A percentile compares a stretch with the other conserved stretches of the same genome.
Evolutionary conservation across 495 filamentous ascomycete genomes (phyloP).

Genomic region (Xylaria flabelliformis): DNA sequence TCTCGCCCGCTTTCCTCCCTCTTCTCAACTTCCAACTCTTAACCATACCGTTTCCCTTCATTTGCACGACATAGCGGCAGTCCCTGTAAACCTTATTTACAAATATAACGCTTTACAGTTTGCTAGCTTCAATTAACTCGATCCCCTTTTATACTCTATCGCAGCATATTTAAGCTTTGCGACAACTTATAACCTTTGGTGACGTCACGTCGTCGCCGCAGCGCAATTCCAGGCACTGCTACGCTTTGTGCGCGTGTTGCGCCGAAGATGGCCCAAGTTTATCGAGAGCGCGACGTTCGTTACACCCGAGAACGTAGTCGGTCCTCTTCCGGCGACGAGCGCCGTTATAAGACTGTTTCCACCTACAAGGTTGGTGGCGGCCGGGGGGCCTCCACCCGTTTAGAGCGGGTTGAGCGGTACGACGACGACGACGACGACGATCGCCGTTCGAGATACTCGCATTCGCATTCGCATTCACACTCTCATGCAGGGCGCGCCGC

Average conservation of each 20-base stretch:
- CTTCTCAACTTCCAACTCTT: not conserved
- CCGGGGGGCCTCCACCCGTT: constrained; percentile 41
- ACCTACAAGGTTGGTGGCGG: constrained; percentile 58
- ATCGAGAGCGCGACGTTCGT: constrained; percentile 52
- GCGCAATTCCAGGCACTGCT: constrained; percentile 8
- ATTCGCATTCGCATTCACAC: constrained; percentile 38
- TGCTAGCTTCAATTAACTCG: not conserved
- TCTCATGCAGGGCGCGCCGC: constrained; percentile 42
- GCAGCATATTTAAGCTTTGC: constrained; percentile 4
- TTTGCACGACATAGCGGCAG: not conserved
- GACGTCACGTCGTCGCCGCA: constrained; percentile 24
- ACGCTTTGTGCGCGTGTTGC: constrained; percentile 1
- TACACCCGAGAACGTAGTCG: constrained; percentile 53
- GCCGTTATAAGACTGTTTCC: constrained; percentile 57
- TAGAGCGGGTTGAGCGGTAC: constrained; percentile 52
- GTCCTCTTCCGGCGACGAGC: constrained; percentile 57
- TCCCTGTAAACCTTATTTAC: constrained; percentile 10
- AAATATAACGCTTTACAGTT: constrained; percentile 15
- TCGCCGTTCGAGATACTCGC: constrained; percentile 47
- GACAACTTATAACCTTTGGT: constrained; percentile 4
- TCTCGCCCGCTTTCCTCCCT: constrained; percentile 11
- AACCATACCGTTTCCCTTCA: not conserved
- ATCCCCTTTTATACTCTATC: not conserved
- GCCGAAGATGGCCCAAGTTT: constrained; percentile 53
- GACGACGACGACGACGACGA: constrained; percentile 60